These are phyloP conservation scores for Blastomyces gilchristii DNA, from an alignment of 2,329 filamentous ascomycete genomes.

Conservation along the genomic window DNA sequence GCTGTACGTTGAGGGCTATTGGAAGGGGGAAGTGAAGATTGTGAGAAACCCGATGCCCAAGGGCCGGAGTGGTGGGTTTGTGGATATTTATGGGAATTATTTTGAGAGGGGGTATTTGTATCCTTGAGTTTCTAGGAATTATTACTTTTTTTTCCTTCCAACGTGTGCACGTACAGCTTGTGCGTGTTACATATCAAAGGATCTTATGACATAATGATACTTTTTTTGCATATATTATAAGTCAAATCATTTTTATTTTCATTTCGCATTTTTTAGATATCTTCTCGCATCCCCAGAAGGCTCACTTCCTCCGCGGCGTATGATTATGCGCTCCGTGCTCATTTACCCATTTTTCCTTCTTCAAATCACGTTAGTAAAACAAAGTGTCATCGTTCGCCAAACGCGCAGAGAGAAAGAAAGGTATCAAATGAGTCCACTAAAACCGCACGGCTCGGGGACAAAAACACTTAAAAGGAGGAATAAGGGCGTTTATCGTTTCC, in stretches of 20 bases:
- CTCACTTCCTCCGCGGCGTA: background rate
- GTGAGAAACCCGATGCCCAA: slow-evolving; percentile 37
- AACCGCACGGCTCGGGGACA: background rate
- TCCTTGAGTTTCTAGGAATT: slow-evolving; percentile 28
- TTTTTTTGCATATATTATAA: background rate
- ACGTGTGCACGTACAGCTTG: background rate
- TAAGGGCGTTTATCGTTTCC: background rate
- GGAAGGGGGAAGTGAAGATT: slow-evolving; percentile 50
- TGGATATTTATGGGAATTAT: slow-evolving; percentile 45
- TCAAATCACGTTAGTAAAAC: background rate
- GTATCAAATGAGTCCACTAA: background rate
- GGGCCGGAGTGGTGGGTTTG: slow-evolving; percentile 30
- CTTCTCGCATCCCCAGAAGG: background rate
- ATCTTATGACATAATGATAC: background rate
- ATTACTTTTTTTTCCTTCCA: background rate
- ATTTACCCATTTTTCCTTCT: background rate
- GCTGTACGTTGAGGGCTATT: slow-evolving; percentile 46
- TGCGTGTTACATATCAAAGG: background rate
- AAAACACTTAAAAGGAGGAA: background rate
- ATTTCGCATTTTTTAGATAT: background rate
- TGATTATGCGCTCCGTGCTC: background rate
- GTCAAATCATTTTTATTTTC: background rate
- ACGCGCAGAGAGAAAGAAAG: no score
- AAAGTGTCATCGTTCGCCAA: background rate
- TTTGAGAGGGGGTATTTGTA: slow-evolving; percentile 45